Conservation (phyloP, 768 basidiomycete genomes). For the Collybia nuda region DNA sequence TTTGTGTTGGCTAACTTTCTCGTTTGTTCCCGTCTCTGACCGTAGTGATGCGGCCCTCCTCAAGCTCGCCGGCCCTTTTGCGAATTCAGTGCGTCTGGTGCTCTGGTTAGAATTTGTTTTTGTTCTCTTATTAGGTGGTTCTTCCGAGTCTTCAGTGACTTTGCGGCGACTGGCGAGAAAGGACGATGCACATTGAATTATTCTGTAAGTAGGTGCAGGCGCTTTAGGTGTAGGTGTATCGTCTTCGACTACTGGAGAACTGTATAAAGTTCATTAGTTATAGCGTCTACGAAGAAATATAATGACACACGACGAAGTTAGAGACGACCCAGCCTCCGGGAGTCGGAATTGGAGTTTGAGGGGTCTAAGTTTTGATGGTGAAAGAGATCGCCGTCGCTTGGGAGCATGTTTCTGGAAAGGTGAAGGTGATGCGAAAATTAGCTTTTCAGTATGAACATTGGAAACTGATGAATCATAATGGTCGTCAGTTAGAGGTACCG, state of each 20-base stretch:
- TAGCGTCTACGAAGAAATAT: not conserved
- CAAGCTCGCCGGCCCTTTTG: conserved; percentile 36
- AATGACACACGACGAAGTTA: not conserved
- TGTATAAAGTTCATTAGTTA: not conserved
- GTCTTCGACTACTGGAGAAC: not conserved
- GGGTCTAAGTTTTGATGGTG: not conserved
- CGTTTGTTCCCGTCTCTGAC: conserved; percentile 22
- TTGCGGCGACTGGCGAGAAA: not conserved
- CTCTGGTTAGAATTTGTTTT: not conserved
- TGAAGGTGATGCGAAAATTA: conserved; percentile 3
- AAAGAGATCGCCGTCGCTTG: not conserved
- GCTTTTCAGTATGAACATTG: not conserved
- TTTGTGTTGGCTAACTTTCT: conserved; percentile 5
- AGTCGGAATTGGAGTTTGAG: not conserved
- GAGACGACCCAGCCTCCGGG: not conserved
- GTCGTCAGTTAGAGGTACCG: not conserved
- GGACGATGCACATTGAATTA: not conserved
- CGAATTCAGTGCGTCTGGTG: conserved; percentile 12
- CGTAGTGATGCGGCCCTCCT: conserved; percentile 38
- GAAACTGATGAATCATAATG: not conserved
- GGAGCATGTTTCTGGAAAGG: not conserved
- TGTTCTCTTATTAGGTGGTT: not conserved
- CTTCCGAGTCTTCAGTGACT: not conserved
- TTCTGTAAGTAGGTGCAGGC: not conserved
- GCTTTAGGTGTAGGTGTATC: not conserved